phyloP scores from a whole-genome alignment of 768 basidiomycete genomes.

The Pleurotus giganteus region DNA sequence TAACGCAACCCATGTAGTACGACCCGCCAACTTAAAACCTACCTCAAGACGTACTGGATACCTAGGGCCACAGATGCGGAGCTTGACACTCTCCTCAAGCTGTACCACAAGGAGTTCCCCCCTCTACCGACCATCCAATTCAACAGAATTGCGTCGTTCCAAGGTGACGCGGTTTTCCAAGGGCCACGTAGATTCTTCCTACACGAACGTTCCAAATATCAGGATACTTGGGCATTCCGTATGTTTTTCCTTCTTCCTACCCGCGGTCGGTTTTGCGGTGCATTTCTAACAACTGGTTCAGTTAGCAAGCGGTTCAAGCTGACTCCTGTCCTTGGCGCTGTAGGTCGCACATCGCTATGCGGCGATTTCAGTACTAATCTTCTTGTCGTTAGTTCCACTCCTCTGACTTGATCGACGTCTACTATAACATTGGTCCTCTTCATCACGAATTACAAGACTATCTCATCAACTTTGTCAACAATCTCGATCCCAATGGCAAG shows the following conservation, averaged over 20 bases:
- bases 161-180: constrained; percentile 10
- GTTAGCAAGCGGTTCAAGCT: constrained; percentile 5
- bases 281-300: not conserved
- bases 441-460: constrained; percentile 24
- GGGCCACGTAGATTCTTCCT: constrained; percentile 5
- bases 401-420: constrained; percentile 12
- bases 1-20: too few relatives aligned
- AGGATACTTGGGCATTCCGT: constrained; percentile 6
- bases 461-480: constrained; percentile 7
- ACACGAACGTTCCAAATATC: not conserved
- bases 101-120: constrained; percentile 16
- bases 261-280: too few relatives aligned
- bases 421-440: constrained; percentile 14
- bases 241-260: not conserved
- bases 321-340: not conserved
- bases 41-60: constrained; percentile 24
- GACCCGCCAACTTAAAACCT: constrained; percentile 23
- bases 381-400: not conserved
- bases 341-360: too few relatives aligned
- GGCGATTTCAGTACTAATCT: too few relatives aligned
- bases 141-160: constrained; percentile 19
- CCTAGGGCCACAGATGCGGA: constrained; percentile 16
- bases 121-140: constrained; percentile 20
- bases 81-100: constrained; percentile 14
- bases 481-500: constrained; percentile 10